phyloP scores from a whole-genome alignment of 1,284 basidiomycete species.

The Rhodotorula sp. region DNA sequence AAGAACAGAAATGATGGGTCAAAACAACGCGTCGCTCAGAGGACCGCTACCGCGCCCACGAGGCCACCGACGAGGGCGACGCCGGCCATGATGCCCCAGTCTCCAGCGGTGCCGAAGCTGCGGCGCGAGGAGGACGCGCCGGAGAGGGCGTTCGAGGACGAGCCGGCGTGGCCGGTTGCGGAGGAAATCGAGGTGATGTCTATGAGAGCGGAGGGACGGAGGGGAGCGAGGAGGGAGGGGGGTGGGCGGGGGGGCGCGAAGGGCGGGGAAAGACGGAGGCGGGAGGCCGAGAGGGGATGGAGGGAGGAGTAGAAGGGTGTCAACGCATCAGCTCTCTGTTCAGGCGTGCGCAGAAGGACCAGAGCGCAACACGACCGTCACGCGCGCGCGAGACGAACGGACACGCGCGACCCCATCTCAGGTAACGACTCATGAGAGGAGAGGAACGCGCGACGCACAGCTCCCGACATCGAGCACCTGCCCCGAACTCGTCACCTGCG shows the following conservation, averaged over 20 bases:
- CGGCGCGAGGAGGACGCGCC: not conserved
- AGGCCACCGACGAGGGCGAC: constrained; percentile 31
- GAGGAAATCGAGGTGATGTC: constrained; percentile 33
- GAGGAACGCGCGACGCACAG: constrained; percentile 3
- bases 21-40: not conserved
- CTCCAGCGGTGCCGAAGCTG: not conserved
- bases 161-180: not conserved
- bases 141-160: not conserved
- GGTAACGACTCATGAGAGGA: too few relatives aligned
- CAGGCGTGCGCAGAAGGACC: too few relatives aligned
- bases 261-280: not conserved
- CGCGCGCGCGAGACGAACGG: too few relatives aligned
- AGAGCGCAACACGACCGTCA: too few relatives aligned
- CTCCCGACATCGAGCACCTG: not conserved
- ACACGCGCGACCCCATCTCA: too few relatives aligned
- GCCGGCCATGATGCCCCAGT: constrained; percentile 22
- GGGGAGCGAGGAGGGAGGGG: too few relatives aligned
- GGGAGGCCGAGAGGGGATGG: too few relatives aligned
- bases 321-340: too few relatives aligned
- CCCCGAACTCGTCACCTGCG: constrained; percentile 20
- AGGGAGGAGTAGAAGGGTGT: not conserved
- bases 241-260: too few relatives aligned
- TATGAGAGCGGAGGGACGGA: not conserved
- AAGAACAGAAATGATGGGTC: not conserved
- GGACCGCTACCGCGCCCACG: constrained; percentile 32